phyloP scores from a whole-genome alignment of 208 protist species.

The Strigomonas culicis region DNA sequence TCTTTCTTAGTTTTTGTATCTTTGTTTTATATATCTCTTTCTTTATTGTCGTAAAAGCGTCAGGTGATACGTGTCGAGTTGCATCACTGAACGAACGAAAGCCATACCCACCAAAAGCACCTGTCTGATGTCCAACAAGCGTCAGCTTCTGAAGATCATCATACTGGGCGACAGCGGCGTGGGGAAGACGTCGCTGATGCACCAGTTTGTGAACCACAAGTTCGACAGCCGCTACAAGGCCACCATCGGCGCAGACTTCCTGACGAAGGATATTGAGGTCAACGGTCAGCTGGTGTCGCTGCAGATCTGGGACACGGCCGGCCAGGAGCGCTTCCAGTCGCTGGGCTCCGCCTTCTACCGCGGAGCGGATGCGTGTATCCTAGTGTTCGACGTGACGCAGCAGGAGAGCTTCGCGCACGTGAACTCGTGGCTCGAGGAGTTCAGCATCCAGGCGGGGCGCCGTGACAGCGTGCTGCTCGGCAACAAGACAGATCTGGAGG shows the following conservation, averaged over 20 bases:
- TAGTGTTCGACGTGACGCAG: slow-evolving; percentile 89
- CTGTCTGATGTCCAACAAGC: slow-evolving; percentile 33
- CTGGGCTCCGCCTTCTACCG: slow-evolving; percentile 99
- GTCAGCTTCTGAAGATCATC: slow-evolving; percentile 94
- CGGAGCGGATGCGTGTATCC: slow-evolving; percentile 97
- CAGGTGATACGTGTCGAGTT: too few species aligned
- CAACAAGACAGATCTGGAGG: slow-evolving; percentile 99
- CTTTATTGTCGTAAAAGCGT: too few species aligned
- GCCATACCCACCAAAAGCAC: not conserved
- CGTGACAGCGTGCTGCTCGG: slow-evolving; percentile 98
- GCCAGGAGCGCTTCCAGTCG: slow-evolving; percentile 99
- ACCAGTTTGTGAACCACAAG: slow-evolving; percentile 89
- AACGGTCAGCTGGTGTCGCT: slow-evolving; percentile 96
- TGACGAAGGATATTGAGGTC: slow-evolving; percentile 97
- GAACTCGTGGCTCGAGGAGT: slow-evolving; percentile 98
- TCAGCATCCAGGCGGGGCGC: slow-evolving; percentile 94
- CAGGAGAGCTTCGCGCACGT: slow-evolving; percentile 85
- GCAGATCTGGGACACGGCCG: slow-evolving; percentile 95
- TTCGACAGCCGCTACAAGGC: slow-evolving; percentile 98
- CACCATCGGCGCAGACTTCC: slow-evolving; percentile 99
- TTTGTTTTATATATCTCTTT: too few species aligned
- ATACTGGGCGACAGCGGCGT: slow-evolving; percentile 93
- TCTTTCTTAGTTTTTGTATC: not conserved
- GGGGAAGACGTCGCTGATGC: slow-evolving; percentile 91
- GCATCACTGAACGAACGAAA: not conserved